phyloP scores from a whole-genome alignment of 495 filamentous ascomycete genomes.

The Penicillium paradoxum region DNA sequence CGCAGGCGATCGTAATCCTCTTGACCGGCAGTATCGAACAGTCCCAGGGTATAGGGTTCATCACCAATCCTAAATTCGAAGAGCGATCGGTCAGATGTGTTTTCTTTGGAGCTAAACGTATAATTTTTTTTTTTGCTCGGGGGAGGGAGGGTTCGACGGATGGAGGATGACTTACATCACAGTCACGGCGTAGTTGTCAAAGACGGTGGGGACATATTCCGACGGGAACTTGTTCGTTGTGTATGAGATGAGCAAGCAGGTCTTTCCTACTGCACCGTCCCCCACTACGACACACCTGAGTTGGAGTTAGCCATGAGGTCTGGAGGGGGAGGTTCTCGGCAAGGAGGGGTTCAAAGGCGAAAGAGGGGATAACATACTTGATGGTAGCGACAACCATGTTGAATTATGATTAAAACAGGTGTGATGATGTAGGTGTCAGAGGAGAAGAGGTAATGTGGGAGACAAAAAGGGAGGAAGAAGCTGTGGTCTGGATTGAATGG shows the following conservation, averaged over 20 bases:
- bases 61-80: constrained; percentile 79
- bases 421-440: constrained; percentile 14
- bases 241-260: constrained; percentile 96
- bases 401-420: constrained; percentile 12
- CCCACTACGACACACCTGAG: constrained; percentile 94
- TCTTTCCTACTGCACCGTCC: constrained; percentile 99
- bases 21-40: constrained; percentile 98
- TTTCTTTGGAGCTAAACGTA: not conserved
- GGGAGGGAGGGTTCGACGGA: not conserved
- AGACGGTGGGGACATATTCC: constrained; percentile 98
- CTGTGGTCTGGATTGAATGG: constrained; percentile 31
- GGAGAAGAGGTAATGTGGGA: constrained; percentile 13
- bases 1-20: constrained; percentile 98
- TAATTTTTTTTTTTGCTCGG: constrained; percentile 2
- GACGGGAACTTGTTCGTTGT: constrained; percentile 99
- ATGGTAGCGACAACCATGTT: constrained; percentile 40
- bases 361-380: constrained; percentile 26
- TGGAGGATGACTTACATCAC: constrained; percentile 73
- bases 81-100: constrained; percentile 16
- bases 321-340: constrained; percentile 10
- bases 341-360: constrained; percentile 15
- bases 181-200: constrained; percentile 99
- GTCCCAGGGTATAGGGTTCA: constrained; percentile 93
- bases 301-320: constrained; percentile 24
- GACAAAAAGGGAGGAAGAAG: constrained; percentile 24